These are phyloP conservation scores for Marasmius oreades DNA, from an alignment of 1,284 basidiomycete species.

Conservation along the genomic window DNA sequence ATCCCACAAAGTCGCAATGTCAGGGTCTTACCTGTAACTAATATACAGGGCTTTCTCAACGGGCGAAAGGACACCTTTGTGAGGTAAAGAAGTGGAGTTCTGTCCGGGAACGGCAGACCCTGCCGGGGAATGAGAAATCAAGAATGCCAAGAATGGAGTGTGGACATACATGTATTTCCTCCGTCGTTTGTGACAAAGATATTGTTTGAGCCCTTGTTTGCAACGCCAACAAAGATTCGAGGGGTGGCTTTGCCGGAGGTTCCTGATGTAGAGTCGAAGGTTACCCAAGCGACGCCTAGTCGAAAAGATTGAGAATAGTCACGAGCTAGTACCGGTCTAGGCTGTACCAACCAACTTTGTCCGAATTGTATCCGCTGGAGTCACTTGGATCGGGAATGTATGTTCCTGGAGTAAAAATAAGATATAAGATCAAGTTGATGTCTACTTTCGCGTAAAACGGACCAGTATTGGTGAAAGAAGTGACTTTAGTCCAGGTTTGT, in stretches of 20 bases:
- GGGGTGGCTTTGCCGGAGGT: conserved; percentile 49
- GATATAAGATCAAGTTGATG: background rate
- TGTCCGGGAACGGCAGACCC: conserved; percentile 57
- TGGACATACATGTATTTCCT: conserved; percentile 48
- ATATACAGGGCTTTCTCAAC: conserved; percentile 55
- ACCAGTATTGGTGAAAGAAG: conserved; percentile 54
- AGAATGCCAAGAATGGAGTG: background rate
- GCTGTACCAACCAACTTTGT: conserved; percentile 38
- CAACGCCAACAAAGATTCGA: conserved; percentile 64
- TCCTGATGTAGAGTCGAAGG: conserved; percentile 59
- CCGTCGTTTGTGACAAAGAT: conserved; percentile 55
- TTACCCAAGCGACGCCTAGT: conserved; percentile 57
- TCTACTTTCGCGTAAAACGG: conserved; percentile 9
- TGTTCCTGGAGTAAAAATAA: conserved; percentile 34
- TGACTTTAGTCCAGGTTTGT: conserved; percentile 53
- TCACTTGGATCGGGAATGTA: conserved; percentile 55
- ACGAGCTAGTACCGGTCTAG: background rate
- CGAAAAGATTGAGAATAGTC: background rate
- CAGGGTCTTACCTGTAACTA: conserved; percentile 32
- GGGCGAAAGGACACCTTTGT: conserved; percentile 62
- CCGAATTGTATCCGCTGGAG: conserved; percentile 50
- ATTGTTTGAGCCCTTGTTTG: conserved; percentile 48
- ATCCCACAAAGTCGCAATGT: background rate
- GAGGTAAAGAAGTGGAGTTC: conserved; percentile 55
- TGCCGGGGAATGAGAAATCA: conserved; percentile 20